Conservation (phyloP, 768 basidiomycete species). For the Krasilnikovozyma curviuscula region DNA sequence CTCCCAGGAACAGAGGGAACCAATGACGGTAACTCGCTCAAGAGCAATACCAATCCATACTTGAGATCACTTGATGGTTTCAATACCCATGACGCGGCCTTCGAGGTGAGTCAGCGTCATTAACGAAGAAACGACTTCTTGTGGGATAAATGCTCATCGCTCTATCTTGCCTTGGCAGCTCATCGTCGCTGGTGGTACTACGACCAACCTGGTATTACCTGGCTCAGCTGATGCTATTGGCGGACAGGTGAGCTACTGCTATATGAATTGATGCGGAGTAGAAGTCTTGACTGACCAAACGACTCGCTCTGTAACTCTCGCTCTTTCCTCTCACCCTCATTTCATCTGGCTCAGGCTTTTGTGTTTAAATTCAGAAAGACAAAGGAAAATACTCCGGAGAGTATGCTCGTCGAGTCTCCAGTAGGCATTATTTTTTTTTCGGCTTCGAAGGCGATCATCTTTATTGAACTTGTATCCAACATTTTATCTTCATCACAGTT, state of each 20-base stretch:
- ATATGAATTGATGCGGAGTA: too few relatives aligned
- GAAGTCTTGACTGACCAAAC: too few relatives aligned
- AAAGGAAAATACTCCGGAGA: neutral
- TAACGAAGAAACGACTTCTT: too few relatives aligned
- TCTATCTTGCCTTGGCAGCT: neutral
- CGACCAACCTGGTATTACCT: neutral
- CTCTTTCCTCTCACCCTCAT: too few relatives aligned
- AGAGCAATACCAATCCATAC: slow-evolving; percentile 21
- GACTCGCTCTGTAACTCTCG: too few relatives aligned
- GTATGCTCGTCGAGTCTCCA: slow-evolving; percentile 1
- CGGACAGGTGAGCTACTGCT: too few relatives aligned
- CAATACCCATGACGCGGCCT: slow-evolving; percentile 66
- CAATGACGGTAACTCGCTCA: neutral
- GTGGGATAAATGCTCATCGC: neutral
- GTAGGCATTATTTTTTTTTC: too few relatives aligned
- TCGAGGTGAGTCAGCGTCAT: too few relatives aligned
- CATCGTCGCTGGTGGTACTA: neutral
- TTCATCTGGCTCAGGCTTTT: too few relatives aligned
- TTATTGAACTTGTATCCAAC: too few relatives aligned
- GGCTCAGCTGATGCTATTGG: neutral
- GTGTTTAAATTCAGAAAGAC: neutral
- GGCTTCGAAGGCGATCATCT: too few relatives aligned
- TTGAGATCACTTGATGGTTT: slow-evolving; percentile 65
- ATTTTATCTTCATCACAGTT: too few relatives aligned
- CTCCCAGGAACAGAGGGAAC: neutral